Evolutionary conservation across 352 stramenopile genomes (phyloP).

Genomic region (Peronospora belbahrii): DNA sequence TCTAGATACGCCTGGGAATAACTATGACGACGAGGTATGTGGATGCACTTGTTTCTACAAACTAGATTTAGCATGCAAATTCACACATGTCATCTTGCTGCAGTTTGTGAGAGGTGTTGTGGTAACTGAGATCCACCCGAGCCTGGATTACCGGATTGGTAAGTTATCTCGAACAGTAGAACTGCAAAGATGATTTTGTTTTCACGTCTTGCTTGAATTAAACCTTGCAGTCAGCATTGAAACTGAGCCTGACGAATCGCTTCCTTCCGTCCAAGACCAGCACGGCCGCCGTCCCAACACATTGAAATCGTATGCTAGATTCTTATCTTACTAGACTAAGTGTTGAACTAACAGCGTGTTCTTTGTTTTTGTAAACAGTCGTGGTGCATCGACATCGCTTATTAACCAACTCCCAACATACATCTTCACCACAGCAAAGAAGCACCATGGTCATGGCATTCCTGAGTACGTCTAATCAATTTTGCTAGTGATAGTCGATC

Average conservation of each 20-base stretch:
- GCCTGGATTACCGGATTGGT: constrained; percentile 33
- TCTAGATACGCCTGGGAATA: constrained; percentile 36
- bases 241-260: constrained; percentile 27
- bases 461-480: constrained; percentile 41
- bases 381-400: constrained; percentile 46
- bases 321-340: constrained; percentile 4
- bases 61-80: not conserved
- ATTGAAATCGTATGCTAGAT: constrained; percentile 27
- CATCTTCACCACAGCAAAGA: constrained; percentile 53
- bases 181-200: not conserved
- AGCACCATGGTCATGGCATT: constrained; percentile 28
- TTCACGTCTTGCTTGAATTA: not conserved
- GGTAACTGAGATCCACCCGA: constrained; percentile 26
- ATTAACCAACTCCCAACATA: constrained; percentile 82
- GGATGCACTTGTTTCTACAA: not conserved
- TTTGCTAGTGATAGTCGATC: not conserved
- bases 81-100: not conserved
- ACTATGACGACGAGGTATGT: constrained; percentile 44
- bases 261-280: constrained; percentile 18
- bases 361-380: constrained; percentile 33
- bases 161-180: constrained; percentile 2
- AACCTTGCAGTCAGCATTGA: constrained; percentile 47
- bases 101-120: constrained; percentile 28
- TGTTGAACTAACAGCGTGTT: constrained; percentile 4
- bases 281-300: constrained; percentile 14